Evolutionary conservation across 495 filamentous ascomycete species (phyloP).

Genomic region (Daldinia vernicosa): DNA sequence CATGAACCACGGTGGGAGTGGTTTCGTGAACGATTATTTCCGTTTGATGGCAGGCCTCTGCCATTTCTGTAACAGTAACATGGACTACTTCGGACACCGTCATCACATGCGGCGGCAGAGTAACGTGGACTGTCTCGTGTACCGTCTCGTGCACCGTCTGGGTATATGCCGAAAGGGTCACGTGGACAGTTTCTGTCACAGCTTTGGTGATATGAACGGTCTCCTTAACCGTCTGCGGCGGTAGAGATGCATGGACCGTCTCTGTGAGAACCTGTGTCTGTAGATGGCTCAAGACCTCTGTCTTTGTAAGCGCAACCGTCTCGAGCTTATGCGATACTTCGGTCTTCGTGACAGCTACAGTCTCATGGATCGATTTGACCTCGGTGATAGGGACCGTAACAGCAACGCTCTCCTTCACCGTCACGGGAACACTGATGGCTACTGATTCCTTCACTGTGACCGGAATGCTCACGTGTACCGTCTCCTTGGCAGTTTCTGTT

Average conservation of each 20-base stretch:
- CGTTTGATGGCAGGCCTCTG: conserved; percentile 12
- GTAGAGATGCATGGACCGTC: conserved; percentile 21
- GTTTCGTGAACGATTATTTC: conserved; percentile 22
- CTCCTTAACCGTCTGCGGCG: conserved; percentile 26
- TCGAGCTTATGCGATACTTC: conserved; percentile 21
- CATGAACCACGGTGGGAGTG: conserved; percentile 9
- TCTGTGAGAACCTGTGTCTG: conserved; percentile 22
- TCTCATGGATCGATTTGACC: conserved; percentile 16
- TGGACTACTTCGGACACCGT: conserved; percentile 22
- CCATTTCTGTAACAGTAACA: conserved; percentile 22
- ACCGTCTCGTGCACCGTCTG: conserved; percentile 19
- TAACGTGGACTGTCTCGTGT: conserved; percentile 29
- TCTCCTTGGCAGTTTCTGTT: conserved; percentile 18
- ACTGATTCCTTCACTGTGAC: conserved; percentile 26
- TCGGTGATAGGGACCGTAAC: conserved; percentile 14
- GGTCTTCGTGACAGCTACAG: conserved; percentile 24
- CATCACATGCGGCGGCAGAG: conserved; percentile 21
- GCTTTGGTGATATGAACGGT: conserved; percentile 24
- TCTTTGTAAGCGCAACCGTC: conserved; percentile 25
- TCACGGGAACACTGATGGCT: conserved; percentile 17
- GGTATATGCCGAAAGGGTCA: conserved; percentile 12
- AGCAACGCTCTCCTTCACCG: conserved; percentile 15
- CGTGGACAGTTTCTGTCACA: conserved; percentile 21
- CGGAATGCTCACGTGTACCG: conserved; percentile 17
- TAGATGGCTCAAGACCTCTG: conserved; percentile 22